A percentile compares a stretch with the other conserved stretches of the same genome.
phyloP scores from a whole-genome alignment of 768 basidiomycete genomes.

The Russula griseocarnosa region DNA sequence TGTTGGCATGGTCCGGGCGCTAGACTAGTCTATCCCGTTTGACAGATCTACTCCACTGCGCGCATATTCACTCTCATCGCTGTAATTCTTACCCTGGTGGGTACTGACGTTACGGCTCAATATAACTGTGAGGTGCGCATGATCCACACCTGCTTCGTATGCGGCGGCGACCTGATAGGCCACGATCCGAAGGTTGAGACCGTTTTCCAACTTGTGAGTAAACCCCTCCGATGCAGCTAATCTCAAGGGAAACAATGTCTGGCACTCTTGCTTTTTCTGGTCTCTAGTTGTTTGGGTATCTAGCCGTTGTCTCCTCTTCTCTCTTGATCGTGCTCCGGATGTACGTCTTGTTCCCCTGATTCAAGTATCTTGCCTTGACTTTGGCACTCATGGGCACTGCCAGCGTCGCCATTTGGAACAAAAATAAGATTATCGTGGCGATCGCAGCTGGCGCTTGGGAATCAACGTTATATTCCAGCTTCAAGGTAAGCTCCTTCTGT shows the following conservation, averaged over 20 bases:
- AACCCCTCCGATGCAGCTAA: too few species aligned
- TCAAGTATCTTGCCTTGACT: too few species aligned
- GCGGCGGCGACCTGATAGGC: background rate
- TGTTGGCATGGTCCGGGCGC: background rate
- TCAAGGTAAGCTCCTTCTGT: background rate
- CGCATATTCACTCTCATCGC: background rate
- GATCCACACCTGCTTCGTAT: background rate
- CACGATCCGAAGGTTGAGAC: background rate
- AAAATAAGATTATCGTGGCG: background rate
- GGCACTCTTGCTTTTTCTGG: background rate
- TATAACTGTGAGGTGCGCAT: background rate
- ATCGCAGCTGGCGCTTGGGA: background rate
- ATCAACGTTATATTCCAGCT: background rate
- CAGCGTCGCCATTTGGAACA: slow-evolving; percentile 4
- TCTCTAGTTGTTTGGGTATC: background rate
- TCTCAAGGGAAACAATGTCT: background rate
- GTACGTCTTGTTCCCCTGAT: background rate
- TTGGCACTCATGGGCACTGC: background rate
- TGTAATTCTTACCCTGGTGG: background rate
- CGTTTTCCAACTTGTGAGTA: background rate
- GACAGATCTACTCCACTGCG: background rate
- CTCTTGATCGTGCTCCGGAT: background rate
- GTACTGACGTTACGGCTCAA: background rate
- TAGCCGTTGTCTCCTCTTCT: background rate
- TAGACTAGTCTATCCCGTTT: background rate